Evolutionary conservation across 331 rosid species (phyloP).

Genomic region (Cydonia oblonga): DNA sequence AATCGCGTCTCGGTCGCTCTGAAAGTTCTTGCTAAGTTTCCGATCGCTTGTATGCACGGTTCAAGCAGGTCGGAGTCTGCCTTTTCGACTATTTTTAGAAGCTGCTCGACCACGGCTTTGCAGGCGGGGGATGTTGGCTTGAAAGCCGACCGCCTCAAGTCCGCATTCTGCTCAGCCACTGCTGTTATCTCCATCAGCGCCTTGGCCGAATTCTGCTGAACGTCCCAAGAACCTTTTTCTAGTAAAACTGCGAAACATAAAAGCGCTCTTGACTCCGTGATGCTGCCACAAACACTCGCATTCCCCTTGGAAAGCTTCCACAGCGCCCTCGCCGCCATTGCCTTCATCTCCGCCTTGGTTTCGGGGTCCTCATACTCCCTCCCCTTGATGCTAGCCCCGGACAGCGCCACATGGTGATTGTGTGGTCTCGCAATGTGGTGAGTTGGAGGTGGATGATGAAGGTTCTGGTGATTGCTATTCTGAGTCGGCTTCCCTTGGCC

Average conservation of each 20-base stretch:
- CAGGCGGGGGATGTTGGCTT: slow-evolving; percentile 72
- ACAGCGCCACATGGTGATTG: slow-evolving; percentile 5
- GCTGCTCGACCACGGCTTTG: slow-evolving; percentile 54
- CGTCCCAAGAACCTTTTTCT: slow-evolving; percentile 48
- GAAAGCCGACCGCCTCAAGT: slow-evolving; percentile 60
- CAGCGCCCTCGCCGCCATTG: slow-evolving; percentile 57
- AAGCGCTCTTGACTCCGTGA: slow-evolving; percentile 65
- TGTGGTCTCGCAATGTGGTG: background rate
- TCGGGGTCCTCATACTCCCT: slow-evolving; percentile 46
- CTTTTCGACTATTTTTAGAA: slow-evolving; percentile 29
- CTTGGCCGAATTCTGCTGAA: slow-evolving; percentile 33
- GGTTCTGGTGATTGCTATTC: background rate
- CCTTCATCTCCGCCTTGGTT: slow-evolving; percentile 57
- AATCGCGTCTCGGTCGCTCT: slow-evolving; percentile 57
- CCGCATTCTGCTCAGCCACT: slow-evolving; percentile 42
- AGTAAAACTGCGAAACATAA: slow-evolving; percentile 58
- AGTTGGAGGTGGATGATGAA: background rate
- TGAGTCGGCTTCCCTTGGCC: background rate
- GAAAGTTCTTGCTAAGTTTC: slow-evolving; percentile 64
- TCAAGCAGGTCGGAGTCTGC: slow-evolving; percentile 26
- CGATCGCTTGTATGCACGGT: slow-evolving; percentile 40
- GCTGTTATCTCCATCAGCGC: slow-evolving; percentile 65
- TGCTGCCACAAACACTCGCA: slow-evolving; percentile 34
- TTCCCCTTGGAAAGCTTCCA: slow-evolving; percentile 54
- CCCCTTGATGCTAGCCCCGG: slow-evolving; percentile 59